Base-by-base conservation (phyloP, 768 basidiomycete genomes). In the Amanita thiersii region DNA sequence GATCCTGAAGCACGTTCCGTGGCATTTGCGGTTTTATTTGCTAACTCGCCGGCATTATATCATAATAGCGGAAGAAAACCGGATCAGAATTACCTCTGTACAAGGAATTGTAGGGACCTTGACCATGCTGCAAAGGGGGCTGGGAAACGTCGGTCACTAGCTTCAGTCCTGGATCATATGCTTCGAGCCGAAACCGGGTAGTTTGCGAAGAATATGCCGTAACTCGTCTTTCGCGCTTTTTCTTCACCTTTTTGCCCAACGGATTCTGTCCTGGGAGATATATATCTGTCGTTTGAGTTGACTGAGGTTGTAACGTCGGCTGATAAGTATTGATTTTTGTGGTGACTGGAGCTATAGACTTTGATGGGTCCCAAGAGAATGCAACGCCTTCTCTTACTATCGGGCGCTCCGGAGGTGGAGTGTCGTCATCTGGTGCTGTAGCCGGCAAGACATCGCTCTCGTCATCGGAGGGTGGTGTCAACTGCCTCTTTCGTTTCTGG, bases 311-410 rank as follows among this genome's bases (percentile, higher is more conserved):
- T 33, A 56, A 32, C 12, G 61, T 42, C 8, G 66, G 66, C 48
- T 73, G 57, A 47, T 73, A 73, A 21, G 70, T 73, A 31, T 54
- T 64, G 29, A 68, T 50, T 40, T 51, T 57, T 21, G 56, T 30
- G 31, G 56, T 50, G 20, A 63, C 61, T 21, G 55, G 53, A 40
- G 58, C 37, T 26, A 50, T 50, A 26, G 58, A 48, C 29, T 48
- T 47, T 5, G 57, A 58, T 6, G 54, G 53, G 14, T 52, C 43
- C 59, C 60, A 66, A 34, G 65, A 56, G 50, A 80, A 81, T 15
- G 63, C 79, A 28, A 81, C 58, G n/a, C 75, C 64, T 52, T 78
- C 71, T 36, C 79, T 70, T 48, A 81, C 68, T 20, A 81, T 53
- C 26, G 79, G 79, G 4, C 63, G 61, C 26, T 65, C 59, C 15